Conservation (phyloP, 345 rosid species). For the Pugionium cornutum region DNA sequence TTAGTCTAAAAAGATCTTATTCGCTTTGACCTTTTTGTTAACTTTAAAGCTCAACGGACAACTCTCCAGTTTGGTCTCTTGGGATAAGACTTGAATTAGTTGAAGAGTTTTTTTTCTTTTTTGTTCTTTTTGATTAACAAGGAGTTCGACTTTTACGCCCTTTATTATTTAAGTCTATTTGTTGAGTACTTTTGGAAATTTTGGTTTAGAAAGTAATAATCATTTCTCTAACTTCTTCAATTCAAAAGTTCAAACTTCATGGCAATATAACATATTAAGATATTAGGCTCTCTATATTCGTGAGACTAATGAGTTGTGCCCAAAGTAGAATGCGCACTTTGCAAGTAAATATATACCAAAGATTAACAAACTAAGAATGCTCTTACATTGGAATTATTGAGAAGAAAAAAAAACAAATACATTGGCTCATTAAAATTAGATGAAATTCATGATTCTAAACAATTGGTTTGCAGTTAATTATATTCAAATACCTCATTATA, state of each 20-base stretch:
- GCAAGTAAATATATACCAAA: background rate
- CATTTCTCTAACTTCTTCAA: background rate
- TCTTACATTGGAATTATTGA: background rate
- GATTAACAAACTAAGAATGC: conserved; percentile 7
- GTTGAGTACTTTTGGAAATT: background rate
- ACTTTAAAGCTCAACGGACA: conserved; percentile 13
- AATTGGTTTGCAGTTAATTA: too few relatives aligned
- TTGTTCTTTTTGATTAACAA: too few relatives aligned
- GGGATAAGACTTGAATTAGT: conserved; percentile 14
- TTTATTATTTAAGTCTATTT: background rate
- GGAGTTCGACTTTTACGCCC: background rate
- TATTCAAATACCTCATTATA: too few relatives aligned
- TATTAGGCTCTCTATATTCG: background rate
- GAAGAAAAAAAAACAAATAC: background rate
- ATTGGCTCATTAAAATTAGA: background rate
- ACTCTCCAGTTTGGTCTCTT: background rate
- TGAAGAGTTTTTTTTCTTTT: background rate
- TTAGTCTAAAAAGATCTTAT: too few relatives aligned
- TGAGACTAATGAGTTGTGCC: background rate
- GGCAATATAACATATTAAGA: background rate
- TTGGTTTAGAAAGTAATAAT: conserved; percentile 16
- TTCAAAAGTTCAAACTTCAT: conserved; percentile 2
- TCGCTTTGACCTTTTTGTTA: conserved; percentile 29
- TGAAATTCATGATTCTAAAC: too few relatives aligned
- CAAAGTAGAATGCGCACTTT: background rate